A percentile compares a stretch with the other conserved stretches of the same genome.
phyloP scores from a whole-genome alignment of 2,329 filamentous ascomycete genomes.

The Trichophyton verrucosum region DNA sequence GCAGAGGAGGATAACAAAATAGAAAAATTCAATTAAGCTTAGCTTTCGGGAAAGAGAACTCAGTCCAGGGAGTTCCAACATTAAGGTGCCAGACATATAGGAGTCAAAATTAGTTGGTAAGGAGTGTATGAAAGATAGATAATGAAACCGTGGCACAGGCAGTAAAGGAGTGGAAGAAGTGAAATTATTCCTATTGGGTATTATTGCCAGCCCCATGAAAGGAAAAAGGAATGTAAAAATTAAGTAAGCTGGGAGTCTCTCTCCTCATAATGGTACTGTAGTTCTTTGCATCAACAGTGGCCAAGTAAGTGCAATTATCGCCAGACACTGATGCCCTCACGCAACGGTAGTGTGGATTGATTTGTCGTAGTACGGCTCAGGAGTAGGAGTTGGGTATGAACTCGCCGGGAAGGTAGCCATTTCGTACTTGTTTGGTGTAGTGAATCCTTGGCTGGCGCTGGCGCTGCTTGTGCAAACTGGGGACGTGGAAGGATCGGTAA shows the following conservation, averaged over 20 bases:
- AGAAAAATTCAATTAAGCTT: neutral
- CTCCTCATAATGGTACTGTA: neutral
- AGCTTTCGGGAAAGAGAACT: neutral
- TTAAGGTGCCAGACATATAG: neutral
- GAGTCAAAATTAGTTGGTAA: neutral
- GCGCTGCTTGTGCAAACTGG: slow-evolving; percentile 10
- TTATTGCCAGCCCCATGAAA: neutral
- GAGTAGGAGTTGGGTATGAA: slow-evolving; percentile 2
- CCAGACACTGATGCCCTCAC: neutral
- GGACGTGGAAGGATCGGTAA: slow-evolving; percentile 10
- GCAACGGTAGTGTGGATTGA: neutral
- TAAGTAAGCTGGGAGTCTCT: neutral
- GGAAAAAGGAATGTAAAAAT: neutral
- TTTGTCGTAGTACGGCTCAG: slow-evolving; percentile 3
- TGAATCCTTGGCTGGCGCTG: slow-evolving; percentile 3
- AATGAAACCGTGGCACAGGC: neutral
- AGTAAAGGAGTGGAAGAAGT: neutral
- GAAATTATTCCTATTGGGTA: neutral
- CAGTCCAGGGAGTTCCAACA: neutral
- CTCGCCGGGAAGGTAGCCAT: neutral
- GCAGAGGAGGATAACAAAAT: neutral
- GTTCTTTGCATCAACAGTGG: neutral
- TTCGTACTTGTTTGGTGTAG: neutral
- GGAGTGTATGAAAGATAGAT: neutral
- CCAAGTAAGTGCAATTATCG: neutral